A percentile compares a stretch with the other conserved stretches of the same genome.
Conservation (phyloP, 1,284 basidiomycete species). For the Boletus mariae region DNA sequence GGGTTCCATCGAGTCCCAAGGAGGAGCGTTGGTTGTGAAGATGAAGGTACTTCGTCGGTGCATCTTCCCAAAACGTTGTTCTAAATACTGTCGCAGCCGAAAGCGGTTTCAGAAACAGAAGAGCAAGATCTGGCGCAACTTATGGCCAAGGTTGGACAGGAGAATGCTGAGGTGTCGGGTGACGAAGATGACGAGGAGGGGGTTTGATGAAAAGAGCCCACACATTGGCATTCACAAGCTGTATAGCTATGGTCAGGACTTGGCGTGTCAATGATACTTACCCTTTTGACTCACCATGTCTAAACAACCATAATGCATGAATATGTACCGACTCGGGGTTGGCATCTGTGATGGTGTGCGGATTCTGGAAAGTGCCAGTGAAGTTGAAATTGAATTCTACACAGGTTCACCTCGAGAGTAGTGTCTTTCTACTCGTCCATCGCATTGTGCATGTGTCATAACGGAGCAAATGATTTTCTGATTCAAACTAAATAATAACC, state of each 20-base stretch:
- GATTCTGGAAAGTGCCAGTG: too few relatives aligned
- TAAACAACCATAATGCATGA: too few relatives aligned
- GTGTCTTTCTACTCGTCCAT: neutral
- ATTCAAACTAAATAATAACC: too few relatives aligned
- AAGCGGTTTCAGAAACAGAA: constrained; percentile 95
- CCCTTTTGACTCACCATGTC: neutral
- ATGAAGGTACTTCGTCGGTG: constrained; percentile 73
- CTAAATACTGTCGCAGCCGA: constrained; percentile 57
- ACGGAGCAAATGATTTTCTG: too few relatives aligned
- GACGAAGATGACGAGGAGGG: constrained; percentile 84
- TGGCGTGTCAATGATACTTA: neutral
- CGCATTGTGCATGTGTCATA: too few relatives aligned
- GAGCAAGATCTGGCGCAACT: constrained; percentile 92
- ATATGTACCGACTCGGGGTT: too few relatives aligned
- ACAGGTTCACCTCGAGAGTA: neutral
- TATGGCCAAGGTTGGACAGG: constrained; percentile 88
- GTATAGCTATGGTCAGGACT: too few relatives aligned
- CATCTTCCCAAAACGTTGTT: neutral
- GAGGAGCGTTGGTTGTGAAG: constrained; percentile 88
- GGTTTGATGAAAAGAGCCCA: neutral
- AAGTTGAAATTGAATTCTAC: too few relatives aligned
- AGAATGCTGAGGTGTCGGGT: constrained; percentile 92
- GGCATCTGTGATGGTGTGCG: too few relatives aligned
- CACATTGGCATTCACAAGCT: neutral
- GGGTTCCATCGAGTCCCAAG: constrained; percentile 76